Percentiles rank a stretch among this genome's conserved stretches.
Conservation (phyloP, 1,284 basidiomycete genomes). For the Thelephora terrestris region DNA sequence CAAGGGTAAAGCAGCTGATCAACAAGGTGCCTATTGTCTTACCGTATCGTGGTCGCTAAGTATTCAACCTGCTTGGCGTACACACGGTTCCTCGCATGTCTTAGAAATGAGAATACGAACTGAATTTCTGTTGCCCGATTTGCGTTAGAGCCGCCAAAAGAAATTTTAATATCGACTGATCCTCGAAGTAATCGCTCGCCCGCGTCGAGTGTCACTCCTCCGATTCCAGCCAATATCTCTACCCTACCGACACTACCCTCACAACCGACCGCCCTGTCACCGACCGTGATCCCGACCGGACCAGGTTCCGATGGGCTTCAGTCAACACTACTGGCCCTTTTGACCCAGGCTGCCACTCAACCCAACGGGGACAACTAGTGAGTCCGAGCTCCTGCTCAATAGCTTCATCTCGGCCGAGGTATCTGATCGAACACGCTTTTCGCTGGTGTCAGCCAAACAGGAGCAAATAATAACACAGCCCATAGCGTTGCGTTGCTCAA, state of each 20-base stretch:
- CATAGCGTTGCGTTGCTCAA: conserved; percentile 16
- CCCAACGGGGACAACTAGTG: conserved; percentile 9
- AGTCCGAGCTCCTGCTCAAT: background rate
- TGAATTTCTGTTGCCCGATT: conserved; percentile 48
- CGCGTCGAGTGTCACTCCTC: conserved; percentile 16
- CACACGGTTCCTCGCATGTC: background rate
- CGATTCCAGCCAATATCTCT: conserved; percentile 11
- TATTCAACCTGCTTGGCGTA: conserved; percentile 42
- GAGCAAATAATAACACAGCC: conserved; percentile 34
- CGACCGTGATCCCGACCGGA: conserved; percentile 15
- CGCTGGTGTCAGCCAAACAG: conserved; percentile 43
- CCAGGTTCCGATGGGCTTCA: conserved; percentile 35
- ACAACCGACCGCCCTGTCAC: background rate
- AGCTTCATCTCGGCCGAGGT: background rate
- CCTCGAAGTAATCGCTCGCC: conserved; percentile 25
- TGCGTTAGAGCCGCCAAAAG: conserved; percentile 47
- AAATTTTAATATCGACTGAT: conserved; percentile 29
- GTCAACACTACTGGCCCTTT: conserved; percentile 53
- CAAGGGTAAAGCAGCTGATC: conserved; percentile 31
- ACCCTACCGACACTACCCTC: conserved; percentile 19
- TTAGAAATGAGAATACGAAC: conserved; percentile 46
- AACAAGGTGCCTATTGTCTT: conserved; percentile 75
- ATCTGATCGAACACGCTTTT: background rate
- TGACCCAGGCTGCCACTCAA: conserved; percentile 46
- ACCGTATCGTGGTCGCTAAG: conserved; percentile 62